A percentile compares a stretch with the other conserved stretches of the same genome.
These are phyloP conservation scores for Melaleuca alternifolia DNA, from an alignment of 345 rosid species.

Conservation along the genomic window DNA sequence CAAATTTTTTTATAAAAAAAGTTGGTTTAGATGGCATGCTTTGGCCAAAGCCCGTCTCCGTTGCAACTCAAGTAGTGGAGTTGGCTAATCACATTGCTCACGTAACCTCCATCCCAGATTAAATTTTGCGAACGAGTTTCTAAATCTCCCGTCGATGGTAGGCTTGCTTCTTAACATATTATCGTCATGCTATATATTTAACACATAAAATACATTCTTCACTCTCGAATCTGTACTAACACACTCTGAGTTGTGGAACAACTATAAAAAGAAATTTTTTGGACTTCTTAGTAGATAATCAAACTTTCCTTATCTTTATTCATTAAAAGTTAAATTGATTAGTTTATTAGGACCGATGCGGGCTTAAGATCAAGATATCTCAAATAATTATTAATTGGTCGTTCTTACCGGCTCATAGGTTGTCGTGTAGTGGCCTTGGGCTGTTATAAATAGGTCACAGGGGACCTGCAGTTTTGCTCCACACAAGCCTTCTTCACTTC, in stretches of 20 bases:
- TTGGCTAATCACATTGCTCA: background rate
- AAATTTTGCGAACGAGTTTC: background rate
- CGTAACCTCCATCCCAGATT: background rate
- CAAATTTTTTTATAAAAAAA: too few relatives aligned
- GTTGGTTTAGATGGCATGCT: too few relatives aligned
- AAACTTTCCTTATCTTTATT: background rate
- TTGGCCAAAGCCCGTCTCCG: background rate
- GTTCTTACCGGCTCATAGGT: background rate
- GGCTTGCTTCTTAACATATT: background rate
- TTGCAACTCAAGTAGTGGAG: background rate
- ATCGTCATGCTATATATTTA: background rate
- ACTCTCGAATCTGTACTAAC: background rate
- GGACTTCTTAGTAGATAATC: background rate
- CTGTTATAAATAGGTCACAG: background rate
- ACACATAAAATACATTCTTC: background rate
- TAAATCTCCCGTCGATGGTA: background rate
- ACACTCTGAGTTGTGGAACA: background rate
- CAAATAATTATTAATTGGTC: background rate
- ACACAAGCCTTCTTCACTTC: too few relatives aligned
- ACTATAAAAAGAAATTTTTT: background rate
- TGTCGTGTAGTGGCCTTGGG: background rate
- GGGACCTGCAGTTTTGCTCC: background rate
- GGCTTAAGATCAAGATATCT: background rate
- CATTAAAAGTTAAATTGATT: background rate
- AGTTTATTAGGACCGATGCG: background rate